phyloP scores from a whole-genome alignment of 371 early-diverging fungal species.

The Rhizopus sp. region DNA sequence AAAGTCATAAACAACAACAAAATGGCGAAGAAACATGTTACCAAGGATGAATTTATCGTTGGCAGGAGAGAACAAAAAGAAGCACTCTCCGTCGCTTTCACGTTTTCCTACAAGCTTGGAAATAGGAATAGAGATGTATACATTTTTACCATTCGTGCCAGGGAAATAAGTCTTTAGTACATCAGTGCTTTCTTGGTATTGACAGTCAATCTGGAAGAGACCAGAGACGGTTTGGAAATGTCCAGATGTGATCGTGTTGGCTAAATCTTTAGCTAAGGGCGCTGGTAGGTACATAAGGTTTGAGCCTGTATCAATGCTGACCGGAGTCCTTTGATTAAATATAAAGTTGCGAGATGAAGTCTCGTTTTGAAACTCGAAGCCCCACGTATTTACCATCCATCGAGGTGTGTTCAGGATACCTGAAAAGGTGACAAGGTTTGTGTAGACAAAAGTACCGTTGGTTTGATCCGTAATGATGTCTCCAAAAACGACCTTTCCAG shows the following conservation, averaged over 20 bases:
- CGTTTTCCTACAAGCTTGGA: slow-evolving; percentile 22
- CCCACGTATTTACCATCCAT: slow-evolving; percentile 28
- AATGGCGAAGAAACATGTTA: slow-evolving; percentile 41
- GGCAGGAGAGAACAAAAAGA: slow-evolving; percentile 32
- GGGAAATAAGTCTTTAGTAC: slow-evolving; percentile 31
- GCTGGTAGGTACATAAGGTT: slow-evolving; percentile 46
- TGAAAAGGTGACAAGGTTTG: slow-evolving; percentile 14
- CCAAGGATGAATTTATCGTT: slow-evolving; percentile 35
- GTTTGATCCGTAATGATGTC: slow-evolving; percentile 35
- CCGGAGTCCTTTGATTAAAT: slow-evolving; percentile 19
- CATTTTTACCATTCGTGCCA: neutral
- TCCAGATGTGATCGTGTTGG: slow-evolving; percentile 18
- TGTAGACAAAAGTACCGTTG: slow-evolving; percentile 29
- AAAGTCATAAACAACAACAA: slow-evolving; percentile 47
- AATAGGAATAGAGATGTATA: slow-evolving; percentile 12
- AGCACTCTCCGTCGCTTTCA: slow-evolving; percentile 25
- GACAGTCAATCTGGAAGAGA: slow-evolving; percentile 31
- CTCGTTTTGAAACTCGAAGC: slow-evolving; percentile 27
- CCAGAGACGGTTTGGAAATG: slow-evolving; percentile 1
- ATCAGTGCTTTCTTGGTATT: slow-evolving; percentile 8
- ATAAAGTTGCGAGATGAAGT: slow-evolving; percentile 15
- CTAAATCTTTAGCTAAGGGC: slow-evolving; percentile 27
- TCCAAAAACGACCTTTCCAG: slow-evolving; percentile 60
- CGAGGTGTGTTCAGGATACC: neutral
- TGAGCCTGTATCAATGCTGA: slow-evolving; percentile 48